A percentile compares a stretch with the other conserved stretches of the same genome.
Conservation (phyloP, 2,329 filamentous ascomycete species). For the Akanthomyces lecanii region DNA sequence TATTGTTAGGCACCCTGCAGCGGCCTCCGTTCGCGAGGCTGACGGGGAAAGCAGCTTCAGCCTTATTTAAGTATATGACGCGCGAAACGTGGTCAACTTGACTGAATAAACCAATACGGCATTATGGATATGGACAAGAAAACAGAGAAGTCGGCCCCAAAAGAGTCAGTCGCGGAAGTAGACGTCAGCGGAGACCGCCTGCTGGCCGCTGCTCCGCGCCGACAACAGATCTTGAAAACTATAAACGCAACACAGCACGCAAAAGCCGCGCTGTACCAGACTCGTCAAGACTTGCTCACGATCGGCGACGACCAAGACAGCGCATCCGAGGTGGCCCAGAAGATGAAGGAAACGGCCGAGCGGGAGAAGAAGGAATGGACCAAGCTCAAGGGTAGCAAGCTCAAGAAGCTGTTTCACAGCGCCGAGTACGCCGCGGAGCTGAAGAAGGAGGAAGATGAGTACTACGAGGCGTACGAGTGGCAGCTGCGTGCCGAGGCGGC, state of each 20-base stretch:
- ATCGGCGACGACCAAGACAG: not conserved
- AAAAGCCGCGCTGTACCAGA: not conserved
- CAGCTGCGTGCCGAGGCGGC: constrained; percentile 6
- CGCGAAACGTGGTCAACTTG: not conserved
- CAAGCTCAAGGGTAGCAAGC: constrained; percentile 2
- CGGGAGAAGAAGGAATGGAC: constrained; percentile 9
- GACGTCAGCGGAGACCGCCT: not conserved
- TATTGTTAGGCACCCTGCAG: not conserved
- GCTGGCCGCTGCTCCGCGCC: not conserved
- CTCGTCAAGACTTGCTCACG: not conserved
- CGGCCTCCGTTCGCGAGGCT: not conserved
- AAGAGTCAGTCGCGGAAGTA: not conserved
- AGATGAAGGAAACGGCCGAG: not conserved
- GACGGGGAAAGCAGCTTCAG: not conserved
- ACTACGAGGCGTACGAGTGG: constrained; percentile 12
- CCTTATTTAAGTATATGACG: not conserved
- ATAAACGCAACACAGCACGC: constrained; percentile 3
- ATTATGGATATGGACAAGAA: not conserved
- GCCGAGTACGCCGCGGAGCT: not conserved
- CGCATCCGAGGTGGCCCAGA: not conserved
- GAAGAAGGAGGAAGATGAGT: constrained; percentile 7
- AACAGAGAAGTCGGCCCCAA: not conserved
- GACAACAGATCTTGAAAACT: not conserved
- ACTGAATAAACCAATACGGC: not conserved
- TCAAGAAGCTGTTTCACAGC: not conserved